A percentile compares a stretch with the other conserved stretches of the same genome.
Evolutionary conservation across 306 rosid genomes (phyloP).

Genomic region (Macrotyloma uniflorum): DNA sequence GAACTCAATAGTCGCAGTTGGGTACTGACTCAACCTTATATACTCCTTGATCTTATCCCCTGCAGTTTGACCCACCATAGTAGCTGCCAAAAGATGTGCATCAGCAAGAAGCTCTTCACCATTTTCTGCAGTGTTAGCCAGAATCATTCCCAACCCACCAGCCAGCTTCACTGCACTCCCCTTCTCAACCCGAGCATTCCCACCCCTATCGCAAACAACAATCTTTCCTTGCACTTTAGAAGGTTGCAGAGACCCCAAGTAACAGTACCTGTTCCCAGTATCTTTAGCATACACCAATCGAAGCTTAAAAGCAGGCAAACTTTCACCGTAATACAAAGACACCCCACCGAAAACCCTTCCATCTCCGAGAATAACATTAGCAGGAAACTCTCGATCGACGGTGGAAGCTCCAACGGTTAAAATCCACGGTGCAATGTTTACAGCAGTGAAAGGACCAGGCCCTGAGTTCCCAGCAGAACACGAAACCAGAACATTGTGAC

Average conservation of each 20-base stretch:
- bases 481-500: conserved; percentile 73
- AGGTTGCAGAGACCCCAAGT: conserved; percentile 41
- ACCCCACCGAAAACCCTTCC: conserved; percentile 62
- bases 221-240: conserved; percentile 72
- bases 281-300: conserved; percentile 68
- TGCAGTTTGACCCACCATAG: conserved; percentile 77
- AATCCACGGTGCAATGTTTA: conserved; percentile 93
- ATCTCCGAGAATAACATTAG: conserved; percentile 73
- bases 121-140: conserved; percentile 58
- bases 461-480: conserved; percentile 90
- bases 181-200: conserved; percentile 82
- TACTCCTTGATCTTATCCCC: conserved; percentile 67
- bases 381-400: conserved; percentile 77
- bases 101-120: conserved; percentile 91
- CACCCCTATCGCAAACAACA: conserved; percentile 89
- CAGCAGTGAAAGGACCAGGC: conserved; percentile 66
- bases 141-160: conserved; percentile 75
- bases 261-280: conserved; percentile 64
- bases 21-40: conserved; percentile 43
- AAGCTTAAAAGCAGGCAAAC: conserved; percentile 52
- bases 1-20: conserved; percentile 66
- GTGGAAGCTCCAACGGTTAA: conserved; percentile 89
- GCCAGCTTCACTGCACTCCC: conserved; percentile 78
- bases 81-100: conserved; percentile 77
- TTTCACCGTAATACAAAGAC: conserved; percentile 68